Evolutionary conservation across 495 filamentous ascomycete species (phyloP).

Genomic region (Letharia columbiana): DNA sequence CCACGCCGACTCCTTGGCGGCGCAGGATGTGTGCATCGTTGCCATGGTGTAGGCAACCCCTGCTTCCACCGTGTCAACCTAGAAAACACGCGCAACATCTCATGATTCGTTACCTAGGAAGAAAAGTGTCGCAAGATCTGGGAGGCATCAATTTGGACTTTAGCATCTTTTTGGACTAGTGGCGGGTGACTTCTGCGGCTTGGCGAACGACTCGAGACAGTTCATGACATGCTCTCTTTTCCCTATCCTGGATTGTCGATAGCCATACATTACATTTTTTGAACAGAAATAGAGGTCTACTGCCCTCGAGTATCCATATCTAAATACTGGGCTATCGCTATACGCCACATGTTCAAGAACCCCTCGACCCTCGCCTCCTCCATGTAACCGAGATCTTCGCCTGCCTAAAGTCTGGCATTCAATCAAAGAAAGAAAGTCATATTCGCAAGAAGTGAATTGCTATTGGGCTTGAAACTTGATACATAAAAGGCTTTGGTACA

Average conservation of each 20-base stretch:
- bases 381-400: conserved; percentile 13
- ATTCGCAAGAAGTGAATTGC: neutral
- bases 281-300: neutral
- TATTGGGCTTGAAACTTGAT: neutral
- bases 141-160: neutral
- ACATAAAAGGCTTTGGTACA: neutral
- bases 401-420: neutral
- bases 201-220: neutral
- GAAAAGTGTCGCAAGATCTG: neutral
- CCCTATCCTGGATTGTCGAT: neutral
- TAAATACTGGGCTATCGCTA: neutral
- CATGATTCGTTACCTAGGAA: neutral
- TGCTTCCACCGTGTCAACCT: neutral
- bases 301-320: neutral
- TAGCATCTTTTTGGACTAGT: neutral
- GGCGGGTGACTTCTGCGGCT: conserved; percentile 3
- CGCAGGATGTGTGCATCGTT: neutral
- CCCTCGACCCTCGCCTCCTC: neutral
- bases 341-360: neutral
- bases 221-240: neutral
- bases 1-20: neutral
- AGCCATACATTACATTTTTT: neutral
- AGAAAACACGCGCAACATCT: conserved; percentile 6
- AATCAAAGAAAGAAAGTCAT: neutral
- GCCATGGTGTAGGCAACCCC: neutral